phyloP scores from a whole-genome alignment of 208 protist species.

The Zelonia costaricensis region DNA sequence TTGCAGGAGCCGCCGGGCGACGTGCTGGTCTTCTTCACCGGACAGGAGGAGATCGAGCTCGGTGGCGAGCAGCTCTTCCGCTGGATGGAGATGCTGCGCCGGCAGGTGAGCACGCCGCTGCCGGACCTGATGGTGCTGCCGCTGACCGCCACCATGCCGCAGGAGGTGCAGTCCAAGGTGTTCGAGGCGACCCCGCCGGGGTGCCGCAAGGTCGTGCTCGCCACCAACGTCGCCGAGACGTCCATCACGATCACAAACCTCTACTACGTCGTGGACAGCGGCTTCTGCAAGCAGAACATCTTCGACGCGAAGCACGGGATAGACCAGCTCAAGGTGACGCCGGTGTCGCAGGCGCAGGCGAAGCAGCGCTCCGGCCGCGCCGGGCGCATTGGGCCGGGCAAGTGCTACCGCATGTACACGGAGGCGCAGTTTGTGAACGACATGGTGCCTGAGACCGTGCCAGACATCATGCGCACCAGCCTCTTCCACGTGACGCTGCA shows the following conservation, averaged over 20 bases:
- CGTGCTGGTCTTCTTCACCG: slow-evolving; percentile 99
- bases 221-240: slow-evolving; percentile 99
- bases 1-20: slow-evolving; percentile 97
- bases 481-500: slow-evolving; percentile 97
- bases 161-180: slow-evolving; percentile 98
- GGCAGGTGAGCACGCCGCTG: slow-evolving; percentile 52
- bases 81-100: slow-evolving; percentile 83
- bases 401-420: slow-evolving; percentile 98
- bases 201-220: slow-evolving; percentile 97
- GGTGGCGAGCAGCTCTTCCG: slow-evolving; percentile 96
- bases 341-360: slow-evolving; percentile 97
- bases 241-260: slow-evolving; percentile 99
- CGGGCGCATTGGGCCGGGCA: slow-evolving; percentile 95
- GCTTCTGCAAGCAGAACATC: slow-evolving; percentile 98
- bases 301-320: slow-evolving; percentile 97
- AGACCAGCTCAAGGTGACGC: slow-evolving; percentile 96
- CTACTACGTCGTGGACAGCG: slow-evolving; percentile 98
- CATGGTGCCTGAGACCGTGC: slow-evolving; percentile 94
- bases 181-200: slow-evolving; percentile 96
- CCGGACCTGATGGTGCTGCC: slow-evolving; percentile 97
- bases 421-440: slow-evolving; percentile 95
- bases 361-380: slow-evolving; percentile 97
- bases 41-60: slow-evolving; percentile 99
- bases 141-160: slow-evolving; percentile 98
- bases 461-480: slow-evolving; percentile 99